Base-by-base conservation (phyloP, 352 stramenopile genomes). In the Phytophthora pistaciae region DNA sequence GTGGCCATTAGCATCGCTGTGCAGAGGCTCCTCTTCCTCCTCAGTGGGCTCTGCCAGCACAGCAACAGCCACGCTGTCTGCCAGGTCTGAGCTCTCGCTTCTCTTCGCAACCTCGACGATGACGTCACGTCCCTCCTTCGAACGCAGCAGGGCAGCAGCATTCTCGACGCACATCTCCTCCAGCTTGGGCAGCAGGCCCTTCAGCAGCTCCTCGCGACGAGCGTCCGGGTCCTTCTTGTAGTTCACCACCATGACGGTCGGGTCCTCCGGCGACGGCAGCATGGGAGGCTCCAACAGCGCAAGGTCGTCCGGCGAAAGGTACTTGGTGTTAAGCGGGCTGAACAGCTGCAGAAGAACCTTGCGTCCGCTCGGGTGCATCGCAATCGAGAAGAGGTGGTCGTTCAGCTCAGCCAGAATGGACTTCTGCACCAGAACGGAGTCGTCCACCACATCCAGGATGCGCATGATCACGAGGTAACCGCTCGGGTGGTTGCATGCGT, bases 371-470 rank as follows among this genome's bases (percentile, higher is more conserved):
- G 84, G 61, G 76, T 95, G 88, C 77, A 90, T 84, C 11, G 85
- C 84, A 18, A 96, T 74, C 11, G 83, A 72, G 23, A 93, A 79
- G 44, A 94, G 78, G 50, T 94, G 74, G 67, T 92, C 84, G 56
- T 93, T 94, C 36, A 96, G 62, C 64, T 96, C 90, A 1, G 82
- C 72, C 31, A 97, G 83, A 52, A 98, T 82, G 18, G 87, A 92
- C 75, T 97, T 98, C 61, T 98, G 91, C 56, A 97, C 91, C 7
- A 96, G 79, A 58, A 98, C 88, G 4, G 91, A 97, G 68, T 98
- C 92, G 63, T 98, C 91, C 5, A 97, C 88, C 1, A 97, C 92
- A 52, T 97, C 91, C 29, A 97, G 75, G 50, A 98, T 83, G 56
- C 92, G 88, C 79, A 95, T 80, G 67, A 98, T 93, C 44, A 97